These are phyloP conservation scores for Spathaspora jeffriesii DNA, from an alignment of 1,139 yeast genomes.

Conservation along the genomic window DNA sequence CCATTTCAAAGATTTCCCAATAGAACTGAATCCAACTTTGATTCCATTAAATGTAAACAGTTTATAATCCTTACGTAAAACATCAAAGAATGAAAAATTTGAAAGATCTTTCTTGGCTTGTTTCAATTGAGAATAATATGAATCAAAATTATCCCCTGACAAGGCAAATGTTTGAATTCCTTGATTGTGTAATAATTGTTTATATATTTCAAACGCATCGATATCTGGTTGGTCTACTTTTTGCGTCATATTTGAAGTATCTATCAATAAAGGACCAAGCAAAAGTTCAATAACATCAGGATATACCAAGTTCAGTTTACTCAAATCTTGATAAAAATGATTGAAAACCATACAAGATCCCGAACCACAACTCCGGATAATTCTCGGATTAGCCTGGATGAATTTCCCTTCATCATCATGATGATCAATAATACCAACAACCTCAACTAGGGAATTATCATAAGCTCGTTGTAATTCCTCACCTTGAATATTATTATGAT, in stretches of 20 bases:
- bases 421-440: slow-evolving; percentile 78
- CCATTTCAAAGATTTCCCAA: slow-evolving; percentile 69
- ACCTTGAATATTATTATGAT: slow-evolving; percentile 77
- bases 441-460: slow-evolving; percentile 26
- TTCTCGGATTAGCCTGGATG: slow-evolving; percentile 53
- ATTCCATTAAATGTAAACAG: slow-evolving; percentile 50
- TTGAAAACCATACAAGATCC: slow-evolving; percentile 74
- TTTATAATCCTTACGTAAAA: slow-evolving; percentile 83
- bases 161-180: slow-evolving; percentile 4
- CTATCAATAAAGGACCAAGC: slow-evolving; percentile 70
- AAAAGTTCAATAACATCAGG: slow-evolving; percentile 49
- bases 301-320: slow-evolving; percentile 16
- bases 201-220: slow-evolving; percentile 40
- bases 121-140: slow-evolving; percentile 43
- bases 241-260: slow-evolving; percentile 63
- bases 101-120: slow-evolving; percentile 61
- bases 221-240: slow-evolving; percentile 60
- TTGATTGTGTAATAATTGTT: slow-evolving; percentile 15
- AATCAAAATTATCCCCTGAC: slow-evolving; percentile 10
- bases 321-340: slow-evolving; percentile 46
- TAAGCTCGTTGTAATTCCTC: slow-evolving; percentile 26
- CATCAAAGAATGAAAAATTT: slow-evolving; percentile 59
- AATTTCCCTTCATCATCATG: slow-evolving; percentile 72
- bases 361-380: slow-evolving; percentile 68
- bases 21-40: slow-evolving; percentile 73